Evolutionary conservation across 2,329 filamentous ascomycete genomes (phyloP), one percentile per base, ranked within the genome.

Genomic region (Dendrostoma leiphaemia): DNA sequence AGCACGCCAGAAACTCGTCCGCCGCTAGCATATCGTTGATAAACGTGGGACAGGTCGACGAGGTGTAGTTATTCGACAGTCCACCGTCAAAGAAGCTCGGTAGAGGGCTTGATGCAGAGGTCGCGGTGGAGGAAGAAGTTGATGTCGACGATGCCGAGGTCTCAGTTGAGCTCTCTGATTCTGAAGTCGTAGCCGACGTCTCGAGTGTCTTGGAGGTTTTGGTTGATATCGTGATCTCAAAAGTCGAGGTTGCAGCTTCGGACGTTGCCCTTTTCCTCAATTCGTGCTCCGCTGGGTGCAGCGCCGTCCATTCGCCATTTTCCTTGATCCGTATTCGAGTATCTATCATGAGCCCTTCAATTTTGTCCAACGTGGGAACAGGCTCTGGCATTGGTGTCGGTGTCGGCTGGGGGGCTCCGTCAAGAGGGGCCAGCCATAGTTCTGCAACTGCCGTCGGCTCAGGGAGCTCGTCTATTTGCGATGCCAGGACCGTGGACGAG

Each of bases 41-140:
- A 71, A 93, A 92, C 5, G 67, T 67, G 3, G 84, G 82, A 64
- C 89, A 92, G 5, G 74, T 74, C 72, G 10, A 70, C 63, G 50
- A 68, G 15, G 80, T 79, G 69, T 89, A 88, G 61, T 88, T 86
- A 58, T 77, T 77, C 7, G 79, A 78, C 28, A 88, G 68, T 46
- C 78, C 81, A 53, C 80, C 84, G 62, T 91, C 88, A 64, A 90
- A 90, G 2, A 87, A 80, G 10, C 70, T 81, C 0, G 86, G 89
- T 38, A 88, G 71, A 5, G 78, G 71, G 48, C 70, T 72, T 1
- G 69, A 29, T 8, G 62, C 58, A 1, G 57, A 55, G 17, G 62
- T 56, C 8, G 64, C 56, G 0, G 63, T 58, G 1, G 63, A 62
- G 28, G 67, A 65, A 2, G 67, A 54, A 19, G 61, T 58, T 2